phyloP scores from a whole-genome alignment of 139 green algal species.

The Chlorella sp. region DNA sequence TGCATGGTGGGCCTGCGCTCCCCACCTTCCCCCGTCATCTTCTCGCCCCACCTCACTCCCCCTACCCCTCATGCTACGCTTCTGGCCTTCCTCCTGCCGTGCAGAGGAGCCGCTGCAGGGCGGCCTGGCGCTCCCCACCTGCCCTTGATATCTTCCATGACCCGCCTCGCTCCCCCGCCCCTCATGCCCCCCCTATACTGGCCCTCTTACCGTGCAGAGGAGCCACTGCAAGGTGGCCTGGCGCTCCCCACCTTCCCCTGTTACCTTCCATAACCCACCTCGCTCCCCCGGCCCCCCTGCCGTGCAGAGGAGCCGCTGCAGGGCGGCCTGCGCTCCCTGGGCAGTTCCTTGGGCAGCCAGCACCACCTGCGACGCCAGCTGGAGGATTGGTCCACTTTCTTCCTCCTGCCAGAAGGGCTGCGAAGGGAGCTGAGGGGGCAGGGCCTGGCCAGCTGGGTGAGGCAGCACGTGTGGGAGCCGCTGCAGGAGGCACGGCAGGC shows the following conservation, averaged over 20 bases:
- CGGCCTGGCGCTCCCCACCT: too few relatives aligned
- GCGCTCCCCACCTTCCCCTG: background rate
- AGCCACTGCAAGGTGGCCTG: background rate
- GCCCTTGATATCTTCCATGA: too few relatives aligned
- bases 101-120: too few relatives aligned
- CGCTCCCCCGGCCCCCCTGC: background rate
- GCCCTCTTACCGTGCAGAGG: too few relatives aligned
- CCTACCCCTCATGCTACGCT: too few relatives aligned
- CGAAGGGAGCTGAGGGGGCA: slow-evolving; percentile 17
- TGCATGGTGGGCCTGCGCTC: too few relatives aligned
- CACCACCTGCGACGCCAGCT: slow-evolving; percentile 11
- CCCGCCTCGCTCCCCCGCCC: too few relatives aligned
- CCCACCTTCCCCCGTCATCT: too few relatives aligned
- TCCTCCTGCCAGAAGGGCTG: slow-evolving; percentile 16
- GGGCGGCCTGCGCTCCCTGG: background rate
- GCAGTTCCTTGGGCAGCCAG: background rate
- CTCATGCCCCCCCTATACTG: too few relatives aligned
- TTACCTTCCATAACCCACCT: background rate
- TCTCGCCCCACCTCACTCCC: too few relatives aligned
- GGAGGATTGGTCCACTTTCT: slow-evolving; percentile 11
- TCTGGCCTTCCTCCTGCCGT: too few relatives aligned
- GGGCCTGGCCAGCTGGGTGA: slow-evolving; percentile 8
- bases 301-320: slow-evolving; percentile 8
- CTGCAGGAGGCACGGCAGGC: background rate
- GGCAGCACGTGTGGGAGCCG: slow-evolving; percentile 4